Conservation (phyloP, 2,329 filamentous ascomycete species). For the Exophiala sp. region DNA sequence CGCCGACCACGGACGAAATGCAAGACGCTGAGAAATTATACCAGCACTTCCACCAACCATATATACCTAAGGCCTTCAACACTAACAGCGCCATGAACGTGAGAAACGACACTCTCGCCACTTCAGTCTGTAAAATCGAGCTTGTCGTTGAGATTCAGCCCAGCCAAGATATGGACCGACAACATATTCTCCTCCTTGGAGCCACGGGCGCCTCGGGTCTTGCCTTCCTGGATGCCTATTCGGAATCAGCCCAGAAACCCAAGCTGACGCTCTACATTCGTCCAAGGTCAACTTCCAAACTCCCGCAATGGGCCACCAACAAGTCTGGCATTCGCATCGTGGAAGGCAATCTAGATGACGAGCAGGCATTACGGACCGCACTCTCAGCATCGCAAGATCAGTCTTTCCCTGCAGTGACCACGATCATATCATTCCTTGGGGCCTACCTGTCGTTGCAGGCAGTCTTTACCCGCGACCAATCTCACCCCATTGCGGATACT, state of each 20-base stretch:
- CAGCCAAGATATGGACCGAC: background rate
- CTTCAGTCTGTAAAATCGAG: too few species aligned
- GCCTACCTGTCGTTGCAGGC: constrained; percentile 10
- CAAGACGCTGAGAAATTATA: too few species aligned
- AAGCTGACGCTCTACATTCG: constrained; percentile 14
- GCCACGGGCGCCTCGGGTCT: constrained; percentile 13
- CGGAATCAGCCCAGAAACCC: constrained; percentile 1
- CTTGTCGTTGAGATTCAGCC: too few species aligned
- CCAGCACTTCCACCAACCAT: too few species aligned
- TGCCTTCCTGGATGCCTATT: constrained; percentile 9
- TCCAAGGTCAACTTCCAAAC: background rate
- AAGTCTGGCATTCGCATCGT: constrained; percentile 8
- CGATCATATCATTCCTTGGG: constrained; percentile 16
- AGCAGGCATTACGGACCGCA: background rate
- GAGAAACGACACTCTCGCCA: too few species aligned
- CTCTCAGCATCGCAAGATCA: constrained; percentile 4
- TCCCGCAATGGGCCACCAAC: background rate
- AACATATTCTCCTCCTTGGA: constrained; percentile 16
- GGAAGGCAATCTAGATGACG: constrained; percentile 15
- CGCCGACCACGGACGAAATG: background rate
- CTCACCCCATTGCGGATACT: constrained; percentile 19
- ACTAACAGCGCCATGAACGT: too few species aligned
- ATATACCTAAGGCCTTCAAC: too few species aligned
- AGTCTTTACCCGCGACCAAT: constrained; percentile 12
- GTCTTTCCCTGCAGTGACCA: constrained; percentile 9